These are phyloP conservation scores for Rhynchospora tenuis DNA, from an alignment of 176 grass and related monocot genomes.

Conservation along the genomic window DNA sequence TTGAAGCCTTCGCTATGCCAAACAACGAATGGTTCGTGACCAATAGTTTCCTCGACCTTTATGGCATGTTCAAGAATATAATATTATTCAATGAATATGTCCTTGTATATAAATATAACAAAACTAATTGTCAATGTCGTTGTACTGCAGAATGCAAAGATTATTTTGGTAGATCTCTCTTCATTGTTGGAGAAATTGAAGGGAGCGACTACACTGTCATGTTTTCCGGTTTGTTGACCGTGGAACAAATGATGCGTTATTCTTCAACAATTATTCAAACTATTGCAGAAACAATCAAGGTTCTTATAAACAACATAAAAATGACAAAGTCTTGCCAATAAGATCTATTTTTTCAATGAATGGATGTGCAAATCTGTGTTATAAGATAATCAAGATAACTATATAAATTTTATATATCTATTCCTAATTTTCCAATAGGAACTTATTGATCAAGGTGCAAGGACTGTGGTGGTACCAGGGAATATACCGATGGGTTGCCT, in stretches of 20 bases:
- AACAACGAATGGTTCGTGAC: background rate
- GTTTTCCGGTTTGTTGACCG: background rate
- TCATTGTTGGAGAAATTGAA: constrained; percentile 30
- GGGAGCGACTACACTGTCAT: constrained; percentile 21
- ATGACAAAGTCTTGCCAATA: background rate
- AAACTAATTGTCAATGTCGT: background rate
- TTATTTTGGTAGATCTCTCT: constrained; percentile 28
- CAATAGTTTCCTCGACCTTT: background rate
- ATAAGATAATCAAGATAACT: background rate
- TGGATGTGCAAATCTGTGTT: background rate
- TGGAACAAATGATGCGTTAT: background rate
- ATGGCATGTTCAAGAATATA: background rate
- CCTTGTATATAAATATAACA: background rate
- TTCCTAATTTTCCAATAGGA: background rate
- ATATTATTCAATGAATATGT: background rate
- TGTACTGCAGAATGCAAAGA: constrained; percentile 1
- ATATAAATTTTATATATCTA: background rate
- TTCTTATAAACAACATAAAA: background rate
- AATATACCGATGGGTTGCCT: constrained; percentile 70
- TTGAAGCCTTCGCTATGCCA: constrained; percentile 41
- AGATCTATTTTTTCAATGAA: background rate
- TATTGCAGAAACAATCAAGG: constrained; percentile 28
- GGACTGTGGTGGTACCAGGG: constrained; percentile 46
- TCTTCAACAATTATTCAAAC: constrained; percentile 2
- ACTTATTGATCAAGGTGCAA: constrained; percentile 44